These are phyloP conservation scores for Prunus campanulata DNA, from an alignment of 306 rosid genomes.

Conservation along the genomic window DNA sequence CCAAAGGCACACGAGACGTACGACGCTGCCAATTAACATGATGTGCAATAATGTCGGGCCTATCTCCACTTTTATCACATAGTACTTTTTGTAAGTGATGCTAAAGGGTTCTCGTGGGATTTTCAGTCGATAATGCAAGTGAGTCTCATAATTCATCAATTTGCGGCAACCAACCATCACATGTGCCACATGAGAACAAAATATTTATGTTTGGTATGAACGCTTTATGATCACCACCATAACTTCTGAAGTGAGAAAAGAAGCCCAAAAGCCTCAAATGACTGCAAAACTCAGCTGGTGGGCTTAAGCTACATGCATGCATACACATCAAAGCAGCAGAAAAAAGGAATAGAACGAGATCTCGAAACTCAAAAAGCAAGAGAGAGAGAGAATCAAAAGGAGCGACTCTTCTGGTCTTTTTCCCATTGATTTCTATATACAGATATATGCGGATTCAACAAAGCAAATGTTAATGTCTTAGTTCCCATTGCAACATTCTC, in stretches of 20 bases:
- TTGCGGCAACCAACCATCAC: no score
- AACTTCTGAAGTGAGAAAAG: conserved; percentile 1
- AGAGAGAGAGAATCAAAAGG: background rate
- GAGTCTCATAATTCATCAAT: no score
- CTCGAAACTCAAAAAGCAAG: background rate
- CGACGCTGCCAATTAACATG: background rate
- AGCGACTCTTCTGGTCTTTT: background rate
- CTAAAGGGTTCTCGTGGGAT: no score
- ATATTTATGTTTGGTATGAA: background rate
- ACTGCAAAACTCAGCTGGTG: background rate
- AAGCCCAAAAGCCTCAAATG: background rate
- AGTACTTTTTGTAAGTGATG: background rate
- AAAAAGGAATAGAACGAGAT: background rate
- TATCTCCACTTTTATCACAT: background rate
- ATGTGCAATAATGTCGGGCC: background rate
- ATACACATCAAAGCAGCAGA: background rate
- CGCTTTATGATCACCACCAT: background rate
- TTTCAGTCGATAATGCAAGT: no score
- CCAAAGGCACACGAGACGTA: background rate
- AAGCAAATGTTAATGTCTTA: background rate
- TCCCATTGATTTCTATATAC: background rate
- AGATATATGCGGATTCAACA: background rate
- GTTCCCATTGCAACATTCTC: background rate
- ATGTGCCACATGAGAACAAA: no score
- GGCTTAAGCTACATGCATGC: background rate